Percentiles rank a stretch among this genome's conserved stretches.
Conservation (phyloP, 1,284 basidiomycete species). For the Agroathelia rolfsii region DNA sequence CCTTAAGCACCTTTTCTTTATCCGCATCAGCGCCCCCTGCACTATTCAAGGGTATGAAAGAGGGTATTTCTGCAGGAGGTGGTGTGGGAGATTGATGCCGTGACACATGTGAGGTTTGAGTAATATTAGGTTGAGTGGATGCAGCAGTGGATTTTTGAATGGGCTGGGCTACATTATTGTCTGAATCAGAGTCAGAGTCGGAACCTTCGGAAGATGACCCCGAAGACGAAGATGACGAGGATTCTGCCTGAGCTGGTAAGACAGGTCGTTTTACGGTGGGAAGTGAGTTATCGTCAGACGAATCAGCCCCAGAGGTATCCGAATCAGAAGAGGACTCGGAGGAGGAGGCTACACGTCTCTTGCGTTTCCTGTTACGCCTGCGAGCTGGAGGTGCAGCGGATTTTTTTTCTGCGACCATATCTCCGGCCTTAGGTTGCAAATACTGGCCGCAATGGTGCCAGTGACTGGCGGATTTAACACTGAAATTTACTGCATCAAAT, state of each 20-base stretch:
- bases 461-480: too few relatives aligned
- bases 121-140: constrained; percentile 1
- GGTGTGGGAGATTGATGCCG: constrained; percentile 44
- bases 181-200: constrained; percentile 18
- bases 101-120: constrained; percentile 10
- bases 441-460: too few relatives aligned
- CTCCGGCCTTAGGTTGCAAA: too few relatives aligned
- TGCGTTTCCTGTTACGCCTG: constrained; percentile 31
- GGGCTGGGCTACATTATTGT: constrained; percentile 7
- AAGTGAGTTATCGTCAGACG: constrained; percentile 12
- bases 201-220: constrained; percentile 18
- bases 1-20: constrained; percentile 45
- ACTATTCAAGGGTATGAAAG: constrained; percentile 40
- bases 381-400: constrained; percentile 14
- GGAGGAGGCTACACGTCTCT: constrained; percentile 27
- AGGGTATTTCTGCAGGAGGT: constrained; percentile 34
- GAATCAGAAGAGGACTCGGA: constrained; percentile 25
- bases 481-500: too few relatives aligned
- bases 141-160: constrained; percentile 8
- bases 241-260: constrained; percentile 9
- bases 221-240: constrained; percentile 22
- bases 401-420: too few relatives aligned
- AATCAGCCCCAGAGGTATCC: constrained; percentile 22
- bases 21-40: constrained; percentile 19
- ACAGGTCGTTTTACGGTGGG: too few relatives aligned